A percentile compares a stretch with the other conserved stretches of the same genome.
Evolutionary conservation across 306 rosid species (phyloP).

Genomic region (Rosa rugosa): DNA sequence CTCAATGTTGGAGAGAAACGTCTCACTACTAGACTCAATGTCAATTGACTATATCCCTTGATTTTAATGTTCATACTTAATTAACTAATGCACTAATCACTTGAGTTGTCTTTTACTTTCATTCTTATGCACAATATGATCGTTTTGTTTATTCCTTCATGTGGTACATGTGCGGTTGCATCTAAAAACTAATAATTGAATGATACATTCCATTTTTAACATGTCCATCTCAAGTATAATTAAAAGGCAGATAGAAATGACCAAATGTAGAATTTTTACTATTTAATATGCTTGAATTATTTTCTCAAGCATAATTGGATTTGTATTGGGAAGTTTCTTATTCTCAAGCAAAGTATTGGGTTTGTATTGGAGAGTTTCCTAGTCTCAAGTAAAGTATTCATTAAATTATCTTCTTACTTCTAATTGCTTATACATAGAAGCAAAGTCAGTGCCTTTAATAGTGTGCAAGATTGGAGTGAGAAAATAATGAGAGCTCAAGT

Average conservation of each 20-base stretch:
- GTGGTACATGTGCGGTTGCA: no score
- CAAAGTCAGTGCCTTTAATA: neutral
- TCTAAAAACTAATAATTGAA: no score
- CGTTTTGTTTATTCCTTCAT: no score
- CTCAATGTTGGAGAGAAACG: no score
- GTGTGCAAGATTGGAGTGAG: neutral
- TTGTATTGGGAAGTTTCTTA: no score
- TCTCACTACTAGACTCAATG: no score
- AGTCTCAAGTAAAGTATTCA: neutral
- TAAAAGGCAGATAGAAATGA: neutral
- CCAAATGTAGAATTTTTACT: neutral
- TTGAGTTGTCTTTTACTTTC: no score
- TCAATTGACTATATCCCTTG: no score
- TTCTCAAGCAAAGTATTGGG: neutral
- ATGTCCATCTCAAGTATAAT: neutral
- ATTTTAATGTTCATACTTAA: no score
- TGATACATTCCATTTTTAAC: no score
- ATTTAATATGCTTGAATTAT: neutral
- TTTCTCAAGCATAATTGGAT: neutral
- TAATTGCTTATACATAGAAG: neutral
- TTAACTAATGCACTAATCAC: no score
- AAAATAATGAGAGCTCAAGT: neutral
- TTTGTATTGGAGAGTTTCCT: neutral
- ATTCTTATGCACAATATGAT: no score
- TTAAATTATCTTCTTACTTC: neutral